Percentiles rank a stretch among this genome's conserved stretches.
These are phyloP conservation scores for Lodderomyces jiufengensis DNA, from an alignment of 1,139 yeast species.

Conservation along the genomic window DNA sequence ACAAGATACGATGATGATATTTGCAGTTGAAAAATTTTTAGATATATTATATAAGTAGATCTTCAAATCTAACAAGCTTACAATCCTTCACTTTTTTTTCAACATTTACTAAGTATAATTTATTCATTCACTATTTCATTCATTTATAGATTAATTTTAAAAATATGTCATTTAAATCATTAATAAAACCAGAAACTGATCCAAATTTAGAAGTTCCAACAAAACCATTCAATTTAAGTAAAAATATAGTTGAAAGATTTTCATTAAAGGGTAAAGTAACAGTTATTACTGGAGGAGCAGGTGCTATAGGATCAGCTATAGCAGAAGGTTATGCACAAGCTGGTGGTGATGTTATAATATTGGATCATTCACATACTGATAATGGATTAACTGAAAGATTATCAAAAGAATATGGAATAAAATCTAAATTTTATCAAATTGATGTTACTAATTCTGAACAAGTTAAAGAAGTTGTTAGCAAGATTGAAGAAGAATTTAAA, in stretches of 20 bases:
- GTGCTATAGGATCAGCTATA: conserved; percentile 76
- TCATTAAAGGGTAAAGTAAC: conserved; percentile 75
- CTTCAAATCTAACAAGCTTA: too few relatives aligned
- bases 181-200: conserved; percentile 24
- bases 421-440: conserved; percentile 62
- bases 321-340: conserved; percentile 83
- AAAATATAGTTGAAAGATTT: conserved; percentile 44
- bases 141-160: not conserved
- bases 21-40: too few relatives aligned
- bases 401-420: conserved; percentile 55
- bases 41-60: too few relatives aligned
- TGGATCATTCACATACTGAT: conserved; percentile 54
- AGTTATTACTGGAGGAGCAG: conserved; percentile 76
- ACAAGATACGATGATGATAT: too few relatives aligned
- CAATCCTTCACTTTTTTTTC: too few relatives aligned
- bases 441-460: conserved; percentile 56
- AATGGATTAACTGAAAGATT: conserved; percentile 45
- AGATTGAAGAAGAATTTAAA: conserved; percentile 62
- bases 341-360: conserved; percentile 76
- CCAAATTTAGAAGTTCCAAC: conserved; percentile 19
- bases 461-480: conserved; percentile 52
- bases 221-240: conserved; percentile 21
- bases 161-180: conserved; percentile 14
- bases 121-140: too few relatives aligned
- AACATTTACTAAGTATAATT: too few relatives aligned